These are phyloP conservation scores for Mercurialis annua DNA, from an alignment of 345 rosid genomes.

Conservation along the genomic window DNA sequence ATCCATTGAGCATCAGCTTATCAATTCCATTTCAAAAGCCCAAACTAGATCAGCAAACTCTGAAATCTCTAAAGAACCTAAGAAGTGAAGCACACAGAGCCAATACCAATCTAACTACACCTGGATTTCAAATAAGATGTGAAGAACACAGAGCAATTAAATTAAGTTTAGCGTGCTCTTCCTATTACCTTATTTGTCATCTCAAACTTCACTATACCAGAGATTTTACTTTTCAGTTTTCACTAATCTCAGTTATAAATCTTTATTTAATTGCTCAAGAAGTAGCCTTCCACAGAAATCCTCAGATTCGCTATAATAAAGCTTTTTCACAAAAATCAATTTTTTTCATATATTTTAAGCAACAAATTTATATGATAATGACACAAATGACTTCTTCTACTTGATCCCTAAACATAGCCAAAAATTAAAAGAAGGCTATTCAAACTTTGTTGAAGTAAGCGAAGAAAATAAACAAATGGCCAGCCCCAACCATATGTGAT, in stretches of 20 bases:
- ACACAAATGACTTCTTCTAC: background rate
- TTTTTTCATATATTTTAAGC: background rate
- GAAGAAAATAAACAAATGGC: background rate
- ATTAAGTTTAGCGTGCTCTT: background rate
- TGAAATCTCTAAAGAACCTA: background rate
- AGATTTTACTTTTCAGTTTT: background rate
- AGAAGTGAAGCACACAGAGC: background rate
- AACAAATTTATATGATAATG: background rate
- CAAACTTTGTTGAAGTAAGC: background rate
- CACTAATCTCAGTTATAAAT: background rate
- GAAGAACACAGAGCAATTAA: background rate
- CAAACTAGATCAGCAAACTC: background rate
- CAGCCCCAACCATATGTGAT: background rate
- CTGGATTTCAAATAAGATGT: background rate
- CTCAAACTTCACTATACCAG: background rate
- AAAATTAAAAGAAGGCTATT: background rate
- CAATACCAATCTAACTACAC: background rate
- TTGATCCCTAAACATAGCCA: background rate
- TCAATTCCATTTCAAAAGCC: background rate
- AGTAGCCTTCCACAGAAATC: background rate
- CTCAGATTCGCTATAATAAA: background rate
- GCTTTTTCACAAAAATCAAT: background rate
- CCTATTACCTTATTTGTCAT: background rate
- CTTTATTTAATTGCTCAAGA: background rate
- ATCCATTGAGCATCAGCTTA: background rate